Base-by-base conservation (phyloP, 148 eudicot species). In the Beta vulgaris region DNA sequence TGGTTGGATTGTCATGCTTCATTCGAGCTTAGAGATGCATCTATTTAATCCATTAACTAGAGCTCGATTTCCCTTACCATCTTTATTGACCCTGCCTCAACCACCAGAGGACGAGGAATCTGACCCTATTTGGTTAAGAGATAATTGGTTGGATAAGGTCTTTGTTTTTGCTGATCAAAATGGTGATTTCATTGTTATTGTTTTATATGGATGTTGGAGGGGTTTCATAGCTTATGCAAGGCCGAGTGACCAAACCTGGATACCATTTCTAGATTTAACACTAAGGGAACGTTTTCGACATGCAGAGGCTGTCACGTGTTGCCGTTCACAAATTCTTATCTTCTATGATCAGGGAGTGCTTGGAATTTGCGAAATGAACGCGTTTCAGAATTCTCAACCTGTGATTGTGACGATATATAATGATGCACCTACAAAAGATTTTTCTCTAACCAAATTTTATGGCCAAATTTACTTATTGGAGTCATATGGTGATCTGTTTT, bases 31-130 rank as follows among this genome's bases (percentile, higher is more conserved):
- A 15, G 21, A 68, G 9, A 36, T 68, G 4, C 21, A 21, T 53
- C n/a, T 71, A 7, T 35, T 51, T 15, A 71, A 71, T 61, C 73
- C 73, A 6, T 19, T 71, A 11, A 71, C 73, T 32, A 49, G 53
- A 12, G 42, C 61, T 71, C 55, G 61, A 32, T 1, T 49, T 8
- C 28, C 16, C 0, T 60, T 71, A 25, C 73, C 73, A 7, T 42
- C 73, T 18, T 40, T 28, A 29, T n/a, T n/a, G n/a, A n/a, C n/a
- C n/a, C n/a, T n/a, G n/a, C n/a, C n/a, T n/a, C n/a, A n/a, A n/a
- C n/a, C n/a, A n/a, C n/a, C n/a, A n/a, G n/a, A n/a, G n/a, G n/a
- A n/a, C n/a, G n/a, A n/a, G n/a, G n/a, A n/a, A n/a, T n/a, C n/a
- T n/a, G n/a, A n/a, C n/a, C n/a, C n/a, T n/a, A n/a, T n/a, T n/a